Evolutionary conservation across 1,284 basidiomycete species (phyloP), one percentile per base, ranked within the genome.

Genomic region (Melampsora occidentalis): DNA sequence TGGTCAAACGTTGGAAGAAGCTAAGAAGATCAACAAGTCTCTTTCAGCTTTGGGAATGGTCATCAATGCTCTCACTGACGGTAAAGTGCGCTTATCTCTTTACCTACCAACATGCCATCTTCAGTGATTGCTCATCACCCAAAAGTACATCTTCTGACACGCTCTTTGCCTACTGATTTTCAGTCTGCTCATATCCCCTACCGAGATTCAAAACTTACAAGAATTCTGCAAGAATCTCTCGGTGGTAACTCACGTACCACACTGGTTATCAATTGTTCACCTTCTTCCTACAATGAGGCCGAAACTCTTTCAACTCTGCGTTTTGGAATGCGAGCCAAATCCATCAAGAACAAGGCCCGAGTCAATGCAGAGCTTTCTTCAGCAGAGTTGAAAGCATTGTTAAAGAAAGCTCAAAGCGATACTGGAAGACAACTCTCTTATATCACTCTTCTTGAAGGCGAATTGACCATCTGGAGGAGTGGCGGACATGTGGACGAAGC

Each of bases 11-110:
- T 86, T 99, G 16, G 97, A 99, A 84, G 97, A 99, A 84, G 97
- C 97, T 16, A 99, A 99, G 88, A 99, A 99, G 87, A 99, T 99
- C 86, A 99, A 99, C 86, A 99, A 99, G 85, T 94, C 91, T 77
- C 85, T 99, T 59, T 97, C 94, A 25, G 96, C 97, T 14, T 88
- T 99, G 78, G 97, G 97, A 66, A 99, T 99, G 95, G 97, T 99
- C 83, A 99, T 99, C 84, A 99, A 99, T 81, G 92, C 96, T 3
- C 86, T 99, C 78, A 99, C 97, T 2, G 97, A 99, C 82, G 88
- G 91, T 78, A 98, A 97, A 88, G 94, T 91, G 79, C 68, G 87
- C 81, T 35, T 33, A 59, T 70, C 39, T 64, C 57, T 53, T 70
- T 5, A 42, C 39, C 39, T 42, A 42, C 42, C 18, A 25, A 16